Conservation (phyloP, 176 grass and related monocot genomes). For the Rhynchospora breviuscula region DNA sequence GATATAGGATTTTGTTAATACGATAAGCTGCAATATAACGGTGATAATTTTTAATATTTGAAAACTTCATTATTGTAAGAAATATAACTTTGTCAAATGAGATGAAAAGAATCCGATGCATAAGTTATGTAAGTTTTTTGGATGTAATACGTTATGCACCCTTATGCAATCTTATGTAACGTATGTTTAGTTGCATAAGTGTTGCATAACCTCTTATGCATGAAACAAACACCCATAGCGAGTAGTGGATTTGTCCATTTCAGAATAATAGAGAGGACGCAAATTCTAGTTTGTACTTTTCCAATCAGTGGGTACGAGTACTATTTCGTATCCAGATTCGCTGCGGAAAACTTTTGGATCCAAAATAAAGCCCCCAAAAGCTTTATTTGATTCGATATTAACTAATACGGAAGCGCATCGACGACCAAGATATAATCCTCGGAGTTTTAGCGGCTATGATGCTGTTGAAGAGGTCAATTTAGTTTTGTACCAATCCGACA, state of each 20-base stretch:
- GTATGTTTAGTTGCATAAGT: no score
- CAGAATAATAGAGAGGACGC: neutral
- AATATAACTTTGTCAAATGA: no score
- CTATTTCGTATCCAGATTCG: slow-evolving; percentile 4
- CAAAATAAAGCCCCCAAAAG: neutral
- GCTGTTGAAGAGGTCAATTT: neutral
- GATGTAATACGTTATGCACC: no score
- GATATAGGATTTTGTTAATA: no score
- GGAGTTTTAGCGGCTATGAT: neutral
- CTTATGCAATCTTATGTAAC: no score
- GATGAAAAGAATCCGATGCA: no score
- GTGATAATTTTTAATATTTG: neutral
- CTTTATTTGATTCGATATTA: neutral
- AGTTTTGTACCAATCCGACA: neutral
- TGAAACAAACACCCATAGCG: no score
- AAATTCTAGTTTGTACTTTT: neutral
- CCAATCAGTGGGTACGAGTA: slow-evolving; percentile 2
- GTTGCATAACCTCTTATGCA: no score
- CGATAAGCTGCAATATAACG: neutral
- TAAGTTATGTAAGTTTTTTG: no score
- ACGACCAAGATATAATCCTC: neutral
- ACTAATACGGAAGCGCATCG: neutral
- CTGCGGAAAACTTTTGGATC: neutral
- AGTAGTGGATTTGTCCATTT: neutral
- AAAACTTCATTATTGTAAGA: neutral